Conservation (phyloP, 768 basidiomycete species). For the Mycena kentingensis region DNA sequence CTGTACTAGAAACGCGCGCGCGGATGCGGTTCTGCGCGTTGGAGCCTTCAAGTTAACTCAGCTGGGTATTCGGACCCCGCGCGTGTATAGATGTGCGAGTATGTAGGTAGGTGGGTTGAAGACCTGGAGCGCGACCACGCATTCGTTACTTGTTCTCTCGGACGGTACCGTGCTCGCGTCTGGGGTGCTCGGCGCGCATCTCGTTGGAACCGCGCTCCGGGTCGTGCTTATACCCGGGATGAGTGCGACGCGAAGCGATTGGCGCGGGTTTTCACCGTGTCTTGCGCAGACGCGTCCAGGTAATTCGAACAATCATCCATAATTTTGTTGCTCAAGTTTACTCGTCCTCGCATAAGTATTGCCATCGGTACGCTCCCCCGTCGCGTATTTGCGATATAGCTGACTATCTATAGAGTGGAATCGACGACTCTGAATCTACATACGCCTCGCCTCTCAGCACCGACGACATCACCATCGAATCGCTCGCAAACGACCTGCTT, state of each 20-base stretch:
- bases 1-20: no score
- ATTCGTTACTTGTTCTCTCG: no score
- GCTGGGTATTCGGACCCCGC: no score
- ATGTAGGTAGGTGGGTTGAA: no score
- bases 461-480: slow-evolving; percentile 31
- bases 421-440: slow-evolving; percentile 31
- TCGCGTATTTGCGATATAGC: slow-evolving; percentile 9
- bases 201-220: slow-evolving; percentile 14
- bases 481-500: slow-evolving; percentile 30
- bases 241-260: slow-evolving; percentile 25
- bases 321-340: neutral
- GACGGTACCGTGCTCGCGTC: no score
- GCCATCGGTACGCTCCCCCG: slow-evolving; percentile 12
- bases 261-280: slow-evolving; percentile 19
- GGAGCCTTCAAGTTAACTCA: no score
- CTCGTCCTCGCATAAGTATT: neutral
- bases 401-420: slow-evolving; percentile 25
- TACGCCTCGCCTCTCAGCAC: slow-evolving; percentile 15
- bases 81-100: no score
- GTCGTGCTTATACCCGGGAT: slow-evolving; percentile 28
- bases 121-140: no score
- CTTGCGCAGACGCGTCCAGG: slow-evolving; percentile 26
- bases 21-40: no score
- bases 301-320: no score
- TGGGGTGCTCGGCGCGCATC: slow-evolving; percentile 7